Evolutionary conservation across 306 rosid genomes (phyloP), one percentile per base, ranked within the genome.

Genomic region (Vachellia collinsii): DNA sequence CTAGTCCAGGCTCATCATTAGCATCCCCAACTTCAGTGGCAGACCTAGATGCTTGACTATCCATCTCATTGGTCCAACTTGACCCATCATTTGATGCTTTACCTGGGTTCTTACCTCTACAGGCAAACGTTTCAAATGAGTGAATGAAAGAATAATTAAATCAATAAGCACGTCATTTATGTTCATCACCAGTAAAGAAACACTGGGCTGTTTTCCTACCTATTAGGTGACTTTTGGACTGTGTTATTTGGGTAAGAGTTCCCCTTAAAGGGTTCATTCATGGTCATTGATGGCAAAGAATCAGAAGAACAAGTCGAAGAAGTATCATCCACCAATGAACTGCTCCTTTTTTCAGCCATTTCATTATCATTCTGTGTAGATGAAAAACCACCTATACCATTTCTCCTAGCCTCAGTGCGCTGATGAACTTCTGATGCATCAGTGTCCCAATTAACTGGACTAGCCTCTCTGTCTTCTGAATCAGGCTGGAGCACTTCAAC

Each of bases 301-400:
- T 96, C 99, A 9, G 97, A 88, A 56, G 98, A 96, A 82, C 98
- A 92, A 16, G 99, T 96, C 76, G 98, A 96, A 77, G 99, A 96
- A 87, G 97, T 96, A 85, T 96, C 99, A 76, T 96, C 99, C 88
- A 93, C 84, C 58, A 87, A 82, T 20, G 85, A 88, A 69, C 84
- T 54, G 77, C 87, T 84, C 88, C 88, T 93, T 78, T 88, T 93
- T 59, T 92, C 98, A 71, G 89, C 83, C 50, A 83, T 76, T 75
- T 89, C 97, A 73, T 91, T 88, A 83, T 89, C 97, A 73, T 92
- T 90, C 83, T 88, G 97, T 58, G 72, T 83, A 8, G 97, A 88
- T 76, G 91, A 90, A 17, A 83, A 81, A 83, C 91, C 78, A 73
- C 79, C 81, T 47, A 87, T 70, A 75, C 89, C 88, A 84, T 89